Conservation (phyloP, 129 eudicot species). For the Helichrysum umbraculigerum region DNA sequence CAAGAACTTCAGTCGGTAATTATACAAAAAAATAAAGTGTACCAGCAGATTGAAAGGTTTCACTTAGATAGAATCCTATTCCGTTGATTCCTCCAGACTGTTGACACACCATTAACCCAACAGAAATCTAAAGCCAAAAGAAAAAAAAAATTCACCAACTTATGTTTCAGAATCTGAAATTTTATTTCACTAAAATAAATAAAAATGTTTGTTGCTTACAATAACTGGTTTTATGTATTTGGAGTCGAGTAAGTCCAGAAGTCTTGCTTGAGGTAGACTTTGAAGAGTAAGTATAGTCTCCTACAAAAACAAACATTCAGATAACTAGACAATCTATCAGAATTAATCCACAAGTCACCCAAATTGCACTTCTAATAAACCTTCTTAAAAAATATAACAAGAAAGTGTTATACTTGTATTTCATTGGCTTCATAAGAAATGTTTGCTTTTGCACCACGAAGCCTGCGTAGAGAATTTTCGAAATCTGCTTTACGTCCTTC, state of each 20-base stretch:
- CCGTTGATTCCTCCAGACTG: conserved; percentile 83
- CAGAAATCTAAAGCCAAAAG: conserved; percentile 58
- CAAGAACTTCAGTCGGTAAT: neutral
- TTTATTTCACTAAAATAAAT: neutral
- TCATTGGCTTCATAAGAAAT: conserved; percentile 63
- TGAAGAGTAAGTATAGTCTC: conserved; percentile 47
- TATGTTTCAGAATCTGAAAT: neutral
- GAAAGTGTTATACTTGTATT: conserved; percentile 42
- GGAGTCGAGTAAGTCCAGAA: conserved; percentile 52
- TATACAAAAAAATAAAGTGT: neutral
- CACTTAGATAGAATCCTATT: conserved; percentile 70
- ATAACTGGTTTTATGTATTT: conserved; percentile 62
- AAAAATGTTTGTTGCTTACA: conserved; percentile 42
- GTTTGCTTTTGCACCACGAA: conserved; percentile 74
- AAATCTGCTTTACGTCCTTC: conserved; percentile 57
- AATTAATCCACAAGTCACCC: neutral
- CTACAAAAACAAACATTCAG: conserved; percentile 31
- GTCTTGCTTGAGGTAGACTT: conserved; percentile 52
- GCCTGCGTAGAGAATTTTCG: conserved; percentile 50
- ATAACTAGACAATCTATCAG: neutral
- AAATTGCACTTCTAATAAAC: neutral
- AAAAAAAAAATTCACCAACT: neutral
- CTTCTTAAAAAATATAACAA: neutral
- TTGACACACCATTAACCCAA: conserved; percentile 85
- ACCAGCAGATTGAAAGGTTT: conserved; percentile 78